These are phyloP conservation scores for Paulownia fortunei DNA, from an alignment of 257 asterid genomes.

Conservation along the genomic window DNA sequence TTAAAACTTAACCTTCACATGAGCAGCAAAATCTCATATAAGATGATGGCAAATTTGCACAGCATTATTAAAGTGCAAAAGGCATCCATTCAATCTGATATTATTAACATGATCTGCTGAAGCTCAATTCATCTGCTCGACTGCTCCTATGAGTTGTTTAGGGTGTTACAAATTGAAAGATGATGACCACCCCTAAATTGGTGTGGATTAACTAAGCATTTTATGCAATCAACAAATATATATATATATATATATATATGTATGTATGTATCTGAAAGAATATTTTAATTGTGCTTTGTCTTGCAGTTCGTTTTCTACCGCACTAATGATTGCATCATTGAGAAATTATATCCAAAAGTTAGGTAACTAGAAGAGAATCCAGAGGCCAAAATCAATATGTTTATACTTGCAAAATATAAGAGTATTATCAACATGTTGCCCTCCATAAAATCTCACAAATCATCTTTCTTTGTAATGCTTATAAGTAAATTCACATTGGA, in stretches of 20 bases:
- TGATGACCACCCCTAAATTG: background rate
- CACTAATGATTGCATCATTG: background rate
- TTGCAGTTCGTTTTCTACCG: background rate
- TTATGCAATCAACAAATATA: constrained; percentile 1
- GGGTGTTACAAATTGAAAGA: background rate
- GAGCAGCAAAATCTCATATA: constrained; percentile 15
- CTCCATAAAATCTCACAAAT: background rate
- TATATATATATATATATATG: too few species aligned
- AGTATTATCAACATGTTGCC: background rate
- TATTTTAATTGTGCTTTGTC: background rate
- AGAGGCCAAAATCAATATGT: background rate
- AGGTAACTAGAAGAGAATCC: background rate
- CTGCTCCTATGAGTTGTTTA: background rate
- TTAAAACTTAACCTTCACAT: background rate
- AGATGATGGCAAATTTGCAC: constrained; percentile 2
- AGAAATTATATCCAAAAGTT: background rate
- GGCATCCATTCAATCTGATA: constrained; percentile 2
- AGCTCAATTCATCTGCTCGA: constrained; percentile 13
- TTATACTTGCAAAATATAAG: background rate
- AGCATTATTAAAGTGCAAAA: background rate
- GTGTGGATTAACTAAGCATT: background rate
- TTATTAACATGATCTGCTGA: constrained; percentile 17
- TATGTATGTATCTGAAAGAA: background rate
- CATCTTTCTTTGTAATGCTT: background rate
- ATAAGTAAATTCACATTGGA: background rate